These are phyloP conservation scores for Chloris gayana DNA, from an alignment of 176 grass and related monocot species.

Conservation along the genomic window DNA sequence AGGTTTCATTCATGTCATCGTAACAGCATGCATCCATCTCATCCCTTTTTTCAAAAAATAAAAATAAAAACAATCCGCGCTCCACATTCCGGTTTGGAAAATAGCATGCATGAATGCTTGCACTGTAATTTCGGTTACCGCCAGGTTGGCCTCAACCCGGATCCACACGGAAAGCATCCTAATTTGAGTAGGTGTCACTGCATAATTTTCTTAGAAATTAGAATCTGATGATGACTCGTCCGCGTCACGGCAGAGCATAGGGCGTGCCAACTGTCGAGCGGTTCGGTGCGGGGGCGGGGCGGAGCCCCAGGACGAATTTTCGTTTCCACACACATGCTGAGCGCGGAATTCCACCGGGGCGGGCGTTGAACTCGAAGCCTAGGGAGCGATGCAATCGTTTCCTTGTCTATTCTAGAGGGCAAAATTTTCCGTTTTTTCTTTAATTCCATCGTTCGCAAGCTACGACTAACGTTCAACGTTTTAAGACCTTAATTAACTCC, in stretches of 20 bases:
- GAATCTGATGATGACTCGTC: not conserved
- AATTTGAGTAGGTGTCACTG: conserved; percentile 19
- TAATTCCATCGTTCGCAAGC: too few species aligned
- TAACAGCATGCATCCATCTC: not conserved
- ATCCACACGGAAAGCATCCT: conserved; percentile 14
- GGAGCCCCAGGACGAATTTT: not conserved
- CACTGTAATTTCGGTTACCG: not conserved
- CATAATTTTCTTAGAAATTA: not conserved
- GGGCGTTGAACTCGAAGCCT: not conserved
- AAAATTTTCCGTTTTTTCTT: not conserved
- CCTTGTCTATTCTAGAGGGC: not conserved
- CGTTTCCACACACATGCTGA: not conserved
- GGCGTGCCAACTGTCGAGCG: not conserved
- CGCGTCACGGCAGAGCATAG: not conserved
- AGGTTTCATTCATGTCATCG: too few species aligned
- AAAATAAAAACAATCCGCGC: not conserved
- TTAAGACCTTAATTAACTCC: too few species aligned
- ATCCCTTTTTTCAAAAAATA: not conserved
- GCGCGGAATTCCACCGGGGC: not conserved
- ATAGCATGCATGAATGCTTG: not conserved
- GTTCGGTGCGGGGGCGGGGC: too few species aligned
- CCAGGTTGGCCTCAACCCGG: not conserved
- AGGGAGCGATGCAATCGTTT: not conserved
- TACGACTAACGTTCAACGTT: too few species aligned
- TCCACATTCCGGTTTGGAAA: not conserved